phyloP scores from a whole-genome alignment of 2,329 filamentous ascomycete species.

The Aspergillus alliaceus region DNA sequence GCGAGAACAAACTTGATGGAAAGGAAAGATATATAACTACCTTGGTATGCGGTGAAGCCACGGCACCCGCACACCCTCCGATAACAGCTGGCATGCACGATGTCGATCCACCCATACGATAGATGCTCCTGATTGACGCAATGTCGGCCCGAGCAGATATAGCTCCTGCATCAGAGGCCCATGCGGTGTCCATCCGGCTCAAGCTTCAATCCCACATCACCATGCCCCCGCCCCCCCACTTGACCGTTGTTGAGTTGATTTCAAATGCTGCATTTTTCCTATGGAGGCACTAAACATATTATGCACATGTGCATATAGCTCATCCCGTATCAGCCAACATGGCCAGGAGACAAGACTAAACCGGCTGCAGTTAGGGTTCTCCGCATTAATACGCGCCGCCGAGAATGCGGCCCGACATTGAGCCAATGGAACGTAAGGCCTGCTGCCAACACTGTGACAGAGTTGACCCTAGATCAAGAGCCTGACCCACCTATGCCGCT shows the following conservation, averaged over 20 bases:
- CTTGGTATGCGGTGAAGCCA: background rate
- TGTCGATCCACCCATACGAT: constrained; percentile 1
- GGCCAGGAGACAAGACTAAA: background rate
- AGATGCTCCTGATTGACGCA: constrained; percentile 11
- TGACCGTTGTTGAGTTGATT: background rate
- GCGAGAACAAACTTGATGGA: background rate
- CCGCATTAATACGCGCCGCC: background rate
- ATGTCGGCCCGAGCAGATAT: constrained; percentile 15
- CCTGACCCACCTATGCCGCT: background rate
- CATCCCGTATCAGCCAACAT: background rate
- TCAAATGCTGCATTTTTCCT: background rate
- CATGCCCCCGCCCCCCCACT: background rate
- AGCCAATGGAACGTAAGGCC: background rate
- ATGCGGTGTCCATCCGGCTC: background rate
- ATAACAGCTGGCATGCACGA: background rate
- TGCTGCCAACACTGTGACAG: background rate
- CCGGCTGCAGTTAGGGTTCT: background rate
- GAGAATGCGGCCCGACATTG: background rate
- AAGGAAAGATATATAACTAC: background rate
- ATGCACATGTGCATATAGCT: background rate
- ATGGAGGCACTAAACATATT: background rate
- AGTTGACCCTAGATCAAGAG: background rate
- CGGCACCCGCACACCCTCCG: background rate
- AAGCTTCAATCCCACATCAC: background rate
- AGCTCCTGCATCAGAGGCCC: background rate